Percentiles rank a stretch among this genome's conserved stretches.
These are phyloP conservation scores for Mucor saturninus DNA, from an alignment of 371 early-diverging fungal species.

Conservation along the genomic window DNA sequence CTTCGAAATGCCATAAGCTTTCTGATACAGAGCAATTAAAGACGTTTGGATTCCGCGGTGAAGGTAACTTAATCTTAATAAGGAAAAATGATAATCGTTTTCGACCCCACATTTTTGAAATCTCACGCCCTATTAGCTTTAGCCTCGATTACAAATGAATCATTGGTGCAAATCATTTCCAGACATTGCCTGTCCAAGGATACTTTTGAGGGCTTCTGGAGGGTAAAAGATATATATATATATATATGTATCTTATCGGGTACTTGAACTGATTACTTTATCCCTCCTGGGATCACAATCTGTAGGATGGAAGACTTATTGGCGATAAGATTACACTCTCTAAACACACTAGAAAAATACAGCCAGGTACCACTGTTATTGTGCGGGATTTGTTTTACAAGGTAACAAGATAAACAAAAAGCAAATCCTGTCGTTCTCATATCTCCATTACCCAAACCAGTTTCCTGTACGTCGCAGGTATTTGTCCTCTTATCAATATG, in stretches of 20 bases:
- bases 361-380: constrained; percentile 65
- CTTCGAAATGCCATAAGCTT: constrained; percentile 58
- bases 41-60: constrained; percentile 76
- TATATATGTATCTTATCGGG: too few species aligned
- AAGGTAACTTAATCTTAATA: constrained; percentile 49
- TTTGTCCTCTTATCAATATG: constrained; percentile 30
- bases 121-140: constrained; percentile 41
- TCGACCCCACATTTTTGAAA: too few species aligned
- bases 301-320: constrained; percentile 53
- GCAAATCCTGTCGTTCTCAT: neutral
- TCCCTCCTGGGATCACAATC: neutral
- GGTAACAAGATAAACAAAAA: constrained; percentile 33
- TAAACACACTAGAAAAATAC: constrained; percentile 32
- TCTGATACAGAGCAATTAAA: constrained; percentile 45
- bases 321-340: constrained; percentile 34
- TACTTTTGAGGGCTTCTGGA: constrained; percentile 57
- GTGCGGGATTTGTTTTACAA: constrained; percentile 74
- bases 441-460: constrained; percentile 26
- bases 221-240: constrained; percentile 38
- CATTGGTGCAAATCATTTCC: constrained; percentile 64
- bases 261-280: neutral
- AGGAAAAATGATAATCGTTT: too few species aligned
- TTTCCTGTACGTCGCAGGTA: constrained; percentile 64
- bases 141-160: constrained; percentile 60
- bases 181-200: constrained; percentile 37